Percentiles rank a stretch among this genome's conserved stretches.
Evolutionary conservation across 75 land plant species (phyloP).

Genomic region (Selaginella moellendorffii): DNA sequence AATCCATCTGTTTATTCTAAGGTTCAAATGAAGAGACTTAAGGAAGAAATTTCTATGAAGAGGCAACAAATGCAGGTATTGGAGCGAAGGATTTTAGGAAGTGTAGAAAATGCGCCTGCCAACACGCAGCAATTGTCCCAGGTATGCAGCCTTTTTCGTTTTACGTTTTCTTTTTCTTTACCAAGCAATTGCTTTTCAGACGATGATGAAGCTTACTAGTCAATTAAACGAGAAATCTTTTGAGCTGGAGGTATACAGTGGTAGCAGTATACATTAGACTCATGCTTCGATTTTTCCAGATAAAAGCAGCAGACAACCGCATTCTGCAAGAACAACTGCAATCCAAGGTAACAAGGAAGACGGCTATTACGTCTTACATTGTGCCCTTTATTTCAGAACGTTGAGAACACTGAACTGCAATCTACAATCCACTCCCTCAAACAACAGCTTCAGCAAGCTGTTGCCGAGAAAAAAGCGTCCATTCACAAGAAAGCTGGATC

Average conservation of each 20-base stretch:
- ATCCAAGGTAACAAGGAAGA: background rate
- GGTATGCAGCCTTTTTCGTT: slow-evolving; percentile 2
- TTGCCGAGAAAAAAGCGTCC: background rate
- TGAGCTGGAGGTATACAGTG: background rate
- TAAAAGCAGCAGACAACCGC: background rate
- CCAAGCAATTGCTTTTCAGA: background rate
- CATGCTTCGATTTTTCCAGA: background rate
- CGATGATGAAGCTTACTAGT: background rate
- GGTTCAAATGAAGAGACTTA: slow-evolving; percentile 71
- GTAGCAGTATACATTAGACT: background rate
- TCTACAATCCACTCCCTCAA: background rate
- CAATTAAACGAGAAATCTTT: background rate
- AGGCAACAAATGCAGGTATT: slow-evolving; percentile 57
- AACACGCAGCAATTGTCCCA: slow-evolving; percentile 76
- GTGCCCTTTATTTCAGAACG: background rate
- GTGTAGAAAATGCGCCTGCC: slow-evolving; percentile 13
- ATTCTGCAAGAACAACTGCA: background rate
- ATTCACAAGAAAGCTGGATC: background rate
- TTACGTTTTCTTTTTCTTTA: background rate
- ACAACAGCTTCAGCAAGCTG: background rate
- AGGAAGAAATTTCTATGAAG: slow-evolving; percentile 74
- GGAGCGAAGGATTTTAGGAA: slow-evolving; percentile 52
- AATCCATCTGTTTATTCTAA: slow-evolving; percentile 5
- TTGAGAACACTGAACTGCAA: background rate
- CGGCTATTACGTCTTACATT: too few relatives aligned